Base-by-base conservation (phyloP, 2,329 filamentous ascomycete genomes). In the Grosmannia serpens region DNA sequence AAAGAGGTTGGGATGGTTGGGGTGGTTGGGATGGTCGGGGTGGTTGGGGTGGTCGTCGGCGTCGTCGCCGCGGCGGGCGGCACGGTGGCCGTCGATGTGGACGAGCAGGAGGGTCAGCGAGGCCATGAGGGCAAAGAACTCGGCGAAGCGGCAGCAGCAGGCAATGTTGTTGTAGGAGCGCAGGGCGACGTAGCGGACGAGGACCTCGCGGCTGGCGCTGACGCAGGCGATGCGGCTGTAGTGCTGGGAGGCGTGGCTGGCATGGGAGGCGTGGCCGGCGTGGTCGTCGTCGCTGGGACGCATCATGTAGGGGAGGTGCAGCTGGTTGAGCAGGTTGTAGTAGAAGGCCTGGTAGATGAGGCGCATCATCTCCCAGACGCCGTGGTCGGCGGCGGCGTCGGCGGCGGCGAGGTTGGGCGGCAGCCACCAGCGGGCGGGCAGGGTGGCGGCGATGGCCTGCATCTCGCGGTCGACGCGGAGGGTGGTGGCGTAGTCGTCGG, bases 401-500 rank as follows among this genome's bases (percentile, higher is more conserved):
- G 20, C n/a, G 5, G 41, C 22, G 20, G n/a, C 22, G 22, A 57
- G 17, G 13, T 66, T 55, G 11, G 68, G 67, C 10, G 65, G 58
- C 5, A 70, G 59, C 75, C 75, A 78, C 74, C 75, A 78, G 44
- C 70, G 67, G 4, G 70, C 62, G 2, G 75, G 70, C 71, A 77
- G 69, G 3, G 63, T 64, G 1, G 64, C 64, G 0, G 71, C 69
- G 7, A 71, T 69, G 4, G 70, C 64, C 47, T 70, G 70, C 8
- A 78, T 64, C 26, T 73, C 60, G 46, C 59, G 61, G 60, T 78
- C 75, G 8, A 75, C 68, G 26, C 71, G 66, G 2, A 62, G 58
- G 1, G 70, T 73, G 20, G 64, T 60, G 2, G 59, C 59, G 26
- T 71, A 55, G 54, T 72, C 63, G 26, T 68, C 61, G 4, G 55